phyloP scores from a whole-genome alignment of 495 filamentous ascomycete genomes.

The Penicillium crystallinum region DNA sequence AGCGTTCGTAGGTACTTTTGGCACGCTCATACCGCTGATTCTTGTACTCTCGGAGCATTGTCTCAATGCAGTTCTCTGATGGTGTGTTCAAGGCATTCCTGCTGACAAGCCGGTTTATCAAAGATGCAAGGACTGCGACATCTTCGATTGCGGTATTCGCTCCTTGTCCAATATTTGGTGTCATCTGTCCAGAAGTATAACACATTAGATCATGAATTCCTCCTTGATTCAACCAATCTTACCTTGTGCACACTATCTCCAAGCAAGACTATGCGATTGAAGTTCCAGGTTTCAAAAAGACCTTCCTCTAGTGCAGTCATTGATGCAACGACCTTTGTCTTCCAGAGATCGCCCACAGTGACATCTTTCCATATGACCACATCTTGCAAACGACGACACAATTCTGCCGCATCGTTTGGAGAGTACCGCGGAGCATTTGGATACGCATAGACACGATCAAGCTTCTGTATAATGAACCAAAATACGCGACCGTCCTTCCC shows the following conservation, averaged over 20 bases:
- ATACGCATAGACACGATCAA: conserved; percentile 30
- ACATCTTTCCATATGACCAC: neutral
- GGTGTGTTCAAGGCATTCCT: neutral
- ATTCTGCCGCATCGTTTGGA: neutral
- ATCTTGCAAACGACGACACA: neutral
- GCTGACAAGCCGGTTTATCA: neutral
- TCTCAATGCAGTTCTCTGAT: neutral
- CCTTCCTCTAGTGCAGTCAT: conserved; percentile 12
- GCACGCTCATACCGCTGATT: neutral
- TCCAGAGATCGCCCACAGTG: conserved; percentile 2
- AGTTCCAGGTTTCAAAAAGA: conserved; percentile 7
- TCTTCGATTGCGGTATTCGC: conserved; percentile 9
- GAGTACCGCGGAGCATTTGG: neutral
- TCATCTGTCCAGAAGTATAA: conserved; percentile 2
- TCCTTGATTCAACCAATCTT: neutral
- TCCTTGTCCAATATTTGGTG: conserved; percentile 8
- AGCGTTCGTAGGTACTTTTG: neutral
- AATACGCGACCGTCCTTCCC: conserved; percentile 16
- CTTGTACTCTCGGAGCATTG: neutral
- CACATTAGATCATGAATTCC: neutral
- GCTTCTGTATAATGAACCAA: conserved; percentile 36
- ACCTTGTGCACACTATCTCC: conserved; percentile 16
- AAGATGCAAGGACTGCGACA: conserved; percentile 2
- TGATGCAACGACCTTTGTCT: conserved; percentile 9
- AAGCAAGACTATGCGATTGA: conserved; percentile 7